Percentiles rank a stretch among this genome's conserved stretches.
Conservation (phyloP, 2,329 filamentous ascomycete species). For the Aspergillus sojae region DNA sequence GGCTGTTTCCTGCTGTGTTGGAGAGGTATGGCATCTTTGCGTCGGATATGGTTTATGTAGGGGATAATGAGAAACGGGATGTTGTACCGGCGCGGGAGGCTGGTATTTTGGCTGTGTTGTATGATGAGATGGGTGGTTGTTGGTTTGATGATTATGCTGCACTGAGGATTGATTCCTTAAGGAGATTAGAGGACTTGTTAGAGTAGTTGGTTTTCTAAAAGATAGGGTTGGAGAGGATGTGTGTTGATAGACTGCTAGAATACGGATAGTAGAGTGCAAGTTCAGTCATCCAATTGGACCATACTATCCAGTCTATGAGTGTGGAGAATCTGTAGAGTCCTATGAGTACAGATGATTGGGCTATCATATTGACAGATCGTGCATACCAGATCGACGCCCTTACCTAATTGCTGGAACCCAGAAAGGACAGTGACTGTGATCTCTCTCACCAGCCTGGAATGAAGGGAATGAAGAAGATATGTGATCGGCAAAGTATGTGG, state of each 20-base stretch:
- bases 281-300: not conserved
- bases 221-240: not conserved
- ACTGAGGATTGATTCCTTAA: not conserved
- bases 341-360: no score
- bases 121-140: not conserved
- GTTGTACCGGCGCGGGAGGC: slow-evolving; percentile 25
- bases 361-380: not conserved
- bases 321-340: no score
- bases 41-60: slow-evolving; percentile 29
- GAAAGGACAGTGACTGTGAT: not conserved
- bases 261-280: not conserved
- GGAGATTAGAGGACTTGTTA: no score
- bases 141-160: not conserved
- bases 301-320: not conserved
- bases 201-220: not conserved
- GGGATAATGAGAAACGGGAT: slow-evolving; percentile 32
- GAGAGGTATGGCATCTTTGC: slow-evolving; percentile 23
- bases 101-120: slow-evolving; percentile 25
- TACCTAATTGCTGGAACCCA: not conserved
- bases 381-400: not conserved
- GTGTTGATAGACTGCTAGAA: not conserved
- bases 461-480: not conserved
- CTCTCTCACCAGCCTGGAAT: no score
- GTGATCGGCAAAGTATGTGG: not conserved
- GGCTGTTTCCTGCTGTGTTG: slow-evolving; percentile 31